Conservation (phyloP, 78 protist species). For the Planoprotostelium fungivorum region DNA sequence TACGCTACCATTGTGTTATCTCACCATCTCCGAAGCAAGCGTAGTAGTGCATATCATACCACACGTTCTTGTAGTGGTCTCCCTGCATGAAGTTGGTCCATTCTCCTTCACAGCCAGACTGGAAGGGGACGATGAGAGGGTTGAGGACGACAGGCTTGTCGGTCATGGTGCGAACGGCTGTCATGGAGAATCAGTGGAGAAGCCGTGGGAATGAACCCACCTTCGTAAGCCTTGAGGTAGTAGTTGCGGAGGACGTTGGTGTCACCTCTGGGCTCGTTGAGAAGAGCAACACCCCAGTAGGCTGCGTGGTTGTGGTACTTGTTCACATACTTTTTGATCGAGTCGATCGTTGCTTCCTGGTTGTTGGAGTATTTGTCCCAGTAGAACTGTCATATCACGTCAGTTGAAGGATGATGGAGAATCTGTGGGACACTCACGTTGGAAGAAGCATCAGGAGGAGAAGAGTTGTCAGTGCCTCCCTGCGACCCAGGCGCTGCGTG, state of each 20-base stretch:
- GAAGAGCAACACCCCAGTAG: neutral
- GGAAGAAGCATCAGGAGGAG: neutral
- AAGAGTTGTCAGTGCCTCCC: neutral
- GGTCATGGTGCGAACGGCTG: neutral
- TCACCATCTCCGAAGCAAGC: neutral
- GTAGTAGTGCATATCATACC: neutral
- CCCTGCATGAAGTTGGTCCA: neutral
- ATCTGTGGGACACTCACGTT: neutral
- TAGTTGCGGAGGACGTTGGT: neutral
- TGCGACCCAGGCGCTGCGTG: neutral
- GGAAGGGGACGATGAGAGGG: constrained; percentile 1
- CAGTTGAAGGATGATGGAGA: neutral
- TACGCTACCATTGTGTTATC: neutral
- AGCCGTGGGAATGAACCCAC: too few relatives aligned
- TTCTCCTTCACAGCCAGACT: neutral
- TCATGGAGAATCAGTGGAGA: too few relatives aligned
- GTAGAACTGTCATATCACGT: neutral
- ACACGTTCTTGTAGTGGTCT: neutral
- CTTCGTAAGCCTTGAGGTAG: neutral
- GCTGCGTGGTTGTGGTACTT: neutral
- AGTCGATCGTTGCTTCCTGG: neutral
- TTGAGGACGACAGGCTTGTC: neutral
- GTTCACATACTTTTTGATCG: neutral
- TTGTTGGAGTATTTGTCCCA: neutral
- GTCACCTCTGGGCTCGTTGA: neutral